A percentile compares a stretch with the other conserved stretches of the same genome.
Conservation (phyloP, 2,329 filamentous ascomycete species). For the Xylaria sp. region DNA sequence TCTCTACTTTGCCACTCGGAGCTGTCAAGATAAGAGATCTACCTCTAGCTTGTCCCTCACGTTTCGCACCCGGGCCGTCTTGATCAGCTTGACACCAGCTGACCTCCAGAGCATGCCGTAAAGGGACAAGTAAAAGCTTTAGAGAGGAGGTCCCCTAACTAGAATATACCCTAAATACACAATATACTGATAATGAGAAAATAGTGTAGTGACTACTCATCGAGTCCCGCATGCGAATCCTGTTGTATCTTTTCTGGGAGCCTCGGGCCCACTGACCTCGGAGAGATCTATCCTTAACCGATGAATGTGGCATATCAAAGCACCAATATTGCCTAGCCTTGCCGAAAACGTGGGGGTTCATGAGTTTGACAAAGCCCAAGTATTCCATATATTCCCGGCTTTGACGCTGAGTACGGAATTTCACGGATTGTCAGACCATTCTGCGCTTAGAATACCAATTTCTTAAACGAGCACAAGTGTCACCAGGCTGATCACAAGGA, state of each 20-base stretch:
- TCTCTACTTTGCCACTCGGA: background rate
- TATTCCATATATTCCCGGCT: conserved; percentile 27
- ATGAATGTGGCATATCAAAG: conserved; percentile 23
- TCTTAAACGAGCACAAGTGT: background rate
- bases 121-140: background rate
- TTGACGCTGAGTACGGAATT: conserved; percentile 7
- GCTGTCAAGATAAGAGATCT: background rate
- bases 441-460: background rate
- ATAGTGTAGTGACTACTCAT: background rate
- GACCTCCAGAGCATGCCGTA: background rate
- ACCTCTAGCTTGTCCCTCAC: background rate
- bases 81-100: background rate
- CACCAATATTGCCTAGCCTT: conserved; percentile 28
- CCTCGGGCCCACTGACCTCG: conserved; percentile 26
- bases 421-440: conserved; percentile 11
- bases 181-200: conserved; percentile 9
- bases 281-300: conserved; percentile 34
- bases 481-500: background rate
- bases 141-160: background rate
- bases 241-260: conserved; percentile 23
- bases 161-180: conserved; percentile 1
- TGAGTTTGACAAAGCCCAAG: conserved; percentile 11
- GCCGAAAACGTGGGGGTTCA: conserved; percentile 34
- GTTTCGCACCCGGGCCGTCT: conserved; percentile 2
- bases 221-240: conserved; percentile 18